Evolutionary conservation across 768 basidiomycete species (phyloP).

Genomic region (Tephrocybe sp.): DNA sequence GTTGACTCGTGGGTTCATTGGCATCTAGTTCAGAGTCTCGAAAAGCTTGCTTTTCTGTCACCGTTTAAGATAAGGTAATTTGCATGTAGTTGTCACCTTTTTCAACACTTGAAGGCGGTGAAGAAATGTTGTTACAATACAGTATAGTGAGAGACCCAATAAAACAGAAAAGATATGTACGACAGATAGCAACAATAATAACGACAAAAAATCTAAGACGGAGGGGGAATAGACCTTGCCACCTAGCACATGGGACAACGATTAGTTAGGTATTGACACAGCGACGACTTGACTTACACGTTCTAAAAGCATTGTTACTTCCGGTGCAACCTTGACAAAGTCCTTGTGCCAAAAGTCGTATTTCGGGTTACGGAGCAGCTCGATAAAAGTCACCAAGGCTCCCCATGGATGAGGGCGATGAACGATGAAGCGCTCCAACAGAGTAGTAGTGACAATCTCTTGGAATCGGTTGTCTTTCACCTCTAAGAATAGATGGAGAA

Average conservation of each 20-base stretch:
- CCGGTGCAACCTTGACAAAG: constrained; percentile 82
- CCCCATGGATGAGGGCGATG: constrained; percentile 98
- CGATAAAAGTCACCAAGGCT: constrained; percentile 89
- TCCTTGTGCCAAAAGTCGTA: constrained; percentile 92
- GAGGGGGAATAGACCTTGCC: constrained; percentile 70
- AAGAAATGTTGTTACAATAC: constrained; percentile 81
- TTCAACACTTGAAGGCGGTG: constrained; percentile 58
- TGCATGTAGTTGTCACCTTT: constrained; percentile 22
- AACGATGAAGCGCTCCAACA: constrained; percentile 92
- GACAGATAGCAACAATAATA: constrained; percentile 77
- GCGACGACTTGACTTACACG: constrained; percentile 69
- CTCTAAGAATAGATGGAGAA: constrained; percentile 85
- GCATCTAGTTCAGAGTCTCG: too few species aligned
- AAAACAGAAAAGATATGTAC: constrained; percentile 69
- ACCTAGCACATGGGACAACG: constrained; percentile 43
- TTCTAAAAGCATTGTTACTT: constrained; percentile 83
- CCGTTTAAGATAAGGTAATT: too few species aligned
- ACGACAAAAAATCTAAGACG: constrained; percentile 68
- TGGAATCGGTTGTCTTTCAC: constrained; percentile 74
- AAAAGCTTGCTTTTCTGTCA: too few species aligned
- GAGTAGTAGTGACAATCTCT: constrained; percentile 84
- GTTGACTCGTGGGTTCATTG: too few species aligned
- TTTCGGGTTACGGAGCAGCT: constrained; percentile 85
- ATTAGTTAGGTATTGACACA: constrained; percentile 10
- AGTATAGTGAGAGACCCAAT: constrained; percentile 69